These are phyloP conservation scores for Aspergillus vadensis DNA, from an alignment of 2,329 filamentous ascomycete genomes.

Conservation along the genomic window DNA sequence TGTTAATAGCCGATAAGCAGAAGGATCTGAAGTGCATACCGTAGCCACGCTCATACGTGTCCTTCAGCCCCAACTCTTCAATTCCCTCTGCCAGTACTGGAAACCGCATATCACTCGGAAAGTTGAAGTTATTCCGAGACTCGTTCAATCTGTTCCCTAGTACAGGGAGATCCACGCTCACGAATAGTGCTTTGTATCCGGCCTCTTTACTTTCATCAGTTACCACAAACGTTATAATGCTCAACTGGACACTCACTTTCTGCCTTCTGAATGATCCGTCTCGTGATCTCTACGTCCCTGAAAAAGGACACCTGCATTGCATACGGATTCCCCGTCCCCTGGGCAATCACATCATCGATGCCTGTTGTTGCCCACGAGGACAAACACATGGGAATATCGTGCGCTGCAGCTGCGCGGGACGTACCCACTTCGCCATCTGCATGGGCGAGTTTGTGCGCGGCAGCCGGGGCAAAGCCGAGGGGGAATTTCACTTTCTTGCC, in stretches of 20 bases:
- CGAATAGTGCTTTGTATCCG: conserved; percentile 54
- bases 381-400: conserved; percentile 8
- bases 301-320: conserved; percentile 56
- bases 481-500: conserved; percentile 4
- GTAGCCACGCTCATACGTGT: neutral
- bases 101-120: conserved; percentile 44
- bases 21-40: neutral
- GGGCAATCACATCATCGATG: conserved; percentile 47
- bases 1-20: neutral
- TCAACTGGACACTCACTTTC: neutral
- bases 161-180: conserved; percentile 56
- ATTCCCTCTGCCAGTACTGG: conserved; percentile 40
- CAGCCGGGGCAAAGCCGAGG: conserved; percentile 10
- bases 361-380: conserved; percentile 12
- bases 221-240: too few relatives aligned
- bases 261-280: neutral
- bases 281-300: conserved; percentile 44
- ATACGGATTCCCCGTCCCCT: conserved; percentile 45
- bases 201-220: conserved; percentile 27
- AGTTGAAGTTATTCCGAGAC: conserved; percentile 52
- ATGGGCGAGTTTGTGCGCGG: conserved; percentile 12
- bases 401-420: neutral
- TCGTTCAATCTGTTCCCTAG: conserved; percentile 55
- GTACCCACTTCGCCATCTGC: conserved; percentile 10
- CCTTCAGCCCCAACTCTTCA: neutral